phyloP scores from a whole-genome alignment of 352 stramenopile species.

The Globisporangium viniferum region DNA sequence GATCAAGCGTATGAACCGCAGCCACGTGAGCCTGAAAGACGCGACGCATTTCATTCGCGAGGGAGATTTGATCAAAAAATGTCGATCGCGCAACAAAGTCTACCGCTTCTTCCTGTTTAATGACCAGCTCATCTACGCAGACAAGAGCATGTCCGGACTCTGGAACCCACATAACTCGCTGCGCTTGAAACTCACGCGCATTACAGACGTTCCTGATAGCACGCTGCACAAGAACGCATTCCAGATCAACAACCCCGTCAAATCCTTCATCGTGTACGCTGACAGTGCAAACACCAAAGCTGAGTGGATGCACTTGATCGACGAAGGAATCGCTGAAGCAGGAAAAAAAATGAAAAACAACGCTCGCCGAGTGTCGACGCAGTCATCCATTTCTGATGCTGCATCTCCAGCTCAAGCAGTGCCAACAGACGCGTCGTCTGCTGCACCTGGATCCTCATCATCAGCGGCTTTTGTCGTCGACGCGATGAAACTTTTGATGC shows the following conservation, averaged over 20 bases:
- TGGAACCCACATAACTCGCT: conserved; percentile 87
- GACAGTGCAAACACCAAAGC: conserved; percentile 61
- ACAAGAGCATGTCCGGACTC: conserved; percentile 73
- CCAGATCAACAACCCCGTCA: conserved; percentile 82
- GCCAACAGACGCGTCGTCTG: not conserved
- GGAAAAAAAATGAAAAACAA: conserved; percentile 80
- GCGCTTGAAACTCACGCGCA: conserved; percentile 77
- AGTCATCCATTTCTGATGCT: conserved; percentile 3
- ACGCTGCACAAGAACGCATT: conserved; percentile 77
- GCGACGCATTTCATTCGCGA: conserved; percentile 93
- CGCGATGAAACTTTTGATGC: conserved; percentile 51
- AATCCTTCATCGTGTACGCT: conserved; percentile 83
- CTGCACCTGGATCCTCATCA: conserved; percentile 10
- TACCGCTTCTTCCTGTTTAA: conserved; percentile 91
- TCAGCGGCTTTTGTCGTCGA: conserved; percentile 14
- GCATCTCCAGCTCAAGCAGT: conserved; percentile 1
- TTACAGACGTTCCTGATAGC: conserved; percentile 70
- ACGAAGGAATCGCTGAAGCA: conserved; percentile 66
- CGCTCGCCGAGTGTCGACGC: conserved; percentile 55
- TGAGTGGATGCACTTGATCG: conserved; percentile 81
- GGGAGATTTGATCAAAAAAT: conserved; percentile 94
- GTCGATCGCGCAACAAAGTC: conserved; percentile 80
- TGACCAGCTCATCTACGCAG: conserved; percentile 79
- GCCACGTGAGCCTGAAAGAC: conserved; percentile 91
- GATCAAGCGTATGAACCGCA: conserved; percentile 89